These are phyloP conservation scores for Trifolium subterraneum DNA, from an alignment of 306 rosid genomes.

Conservation along the genomic window DNA sequence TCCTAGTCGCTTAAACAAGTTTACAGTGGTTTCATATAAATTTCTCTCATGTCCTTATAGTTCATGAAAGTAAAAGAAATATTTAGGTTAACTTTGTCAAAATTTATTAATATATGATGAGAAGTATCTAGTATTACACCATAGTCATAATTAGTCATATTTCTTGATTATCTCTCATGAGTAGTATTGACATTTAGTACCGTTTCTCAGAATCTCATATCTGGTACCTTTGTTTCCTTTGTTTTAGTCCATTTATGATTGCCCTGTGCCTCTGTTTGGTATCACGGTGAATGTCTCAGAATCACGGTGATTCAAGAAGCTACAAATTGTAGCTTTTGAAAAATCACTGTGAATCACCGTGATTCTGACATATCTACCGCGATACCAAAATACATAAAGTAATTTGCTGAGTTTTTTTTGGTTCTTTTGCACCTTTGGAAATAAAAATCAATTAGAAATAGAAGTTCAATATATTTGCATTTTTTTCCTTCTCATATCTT, in stretches of 20 bases:
- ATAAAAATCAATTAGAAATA: too few relatives aligned
- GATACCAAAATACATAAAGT: too few relatives aligned
- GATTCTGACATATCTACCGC: too few relatives aligned
- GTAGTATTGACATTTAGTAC: neutral
- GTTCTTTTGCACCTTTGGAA: neutral
- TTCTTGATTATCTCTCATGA: neutral
- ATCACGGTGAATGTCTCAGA: too few relatives aligned
- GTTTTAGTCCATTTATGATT: neutral
- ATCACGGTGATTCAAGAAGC: too few relatives aligned
- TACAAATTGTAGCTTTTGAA: too few relatives aligned
- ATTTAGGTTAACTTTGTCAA: too few relatives aligned
- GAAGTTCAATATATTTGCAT: neutral
- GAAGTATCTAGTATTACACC: neutral
- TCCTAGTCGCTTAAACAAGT: neutral
- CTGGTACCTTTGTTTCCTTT: constrained; percentile 1
- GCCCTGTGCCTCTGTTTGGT: neutral
- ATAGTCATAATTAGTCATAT: neutral
- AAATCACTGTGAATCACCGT: too few relatives aligned
- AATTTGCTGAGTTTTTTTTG: neutral
- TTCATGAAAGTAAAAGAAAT: too few relatives aligned
- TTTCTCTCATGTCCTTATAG: too few relatives aligned
- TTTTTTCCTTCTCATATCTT: too few relatives aligned
- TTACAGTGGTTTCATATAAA: neutral
- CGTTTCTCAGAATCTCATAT: neutral
- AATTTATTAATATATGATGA: neutral